phyloP scores from a whole-genome alignment of 768 basidiomycete genomes.

The Kwoniella bestiolae region DNA sequence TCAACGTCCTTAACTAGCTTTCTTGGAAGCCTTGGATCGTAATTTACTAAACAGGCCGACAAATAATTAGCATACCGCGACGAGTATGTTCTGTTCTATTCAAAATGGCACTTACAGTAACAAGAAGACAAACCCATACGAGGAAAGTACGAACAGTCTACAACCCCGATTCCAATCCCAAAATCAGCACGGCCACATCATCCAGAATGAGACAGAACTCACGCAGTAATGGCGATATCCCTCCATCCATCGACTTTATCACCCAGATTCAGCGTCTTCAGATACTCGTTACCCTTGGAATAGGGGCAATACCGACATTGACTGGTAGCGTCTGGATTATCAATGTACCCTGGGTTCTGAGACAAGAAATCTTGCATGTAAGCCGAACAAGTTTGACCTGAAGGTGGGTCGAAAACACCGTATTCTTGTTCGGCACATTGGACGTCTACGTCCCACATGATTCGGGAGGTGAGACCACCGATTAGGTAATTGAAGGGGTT shows the following conservation, averaged over 20 bases:
- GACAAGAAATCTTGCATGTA: constrained; percentile 51
- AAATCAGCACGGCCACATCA: background rate
- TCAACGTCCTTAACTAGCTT: constrained; percentile 19
- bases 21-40: constrained; percentile 50
- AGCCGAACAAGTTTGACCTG: constrained; percentile 47
- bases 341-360: constrained; percentile 43
- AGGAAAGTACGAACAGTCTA: constrained; percentile 20
- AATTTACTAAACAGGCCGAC: too few relatives aligned
- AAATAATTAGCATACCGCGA: too few relatives aligned
- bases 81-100: too few relatives aligned
- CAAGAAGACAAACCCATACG: constrained; percentile 28
- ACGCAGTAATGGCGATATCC: constrained; percentile 41
- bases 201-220: constrained; percentile 10
- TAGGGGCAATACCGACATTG: constrained; percentile 49
- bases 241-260: constrained; percentile 37
- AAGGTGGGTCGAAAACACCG: constrained; percentile 48
- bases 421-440: constrained; percentile 44
- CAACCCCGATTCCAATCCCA: background rate
- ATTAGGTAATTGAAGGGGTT: constrained; percentile 55
- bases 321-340: constrained; percentile 40
- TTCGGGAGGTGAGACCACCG: constrained; percentile 47
- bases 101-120: constrained; percentile 25
- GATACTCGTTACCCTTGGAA: constrained; percentile 47
- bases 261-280: constrained; percentile 40
- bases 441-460: constrained; percentile 52